phyloP scores from a whole-genome alignment of 495 filamentous ascomycete genomes.

The Sordaria brevicollis region DNA sequence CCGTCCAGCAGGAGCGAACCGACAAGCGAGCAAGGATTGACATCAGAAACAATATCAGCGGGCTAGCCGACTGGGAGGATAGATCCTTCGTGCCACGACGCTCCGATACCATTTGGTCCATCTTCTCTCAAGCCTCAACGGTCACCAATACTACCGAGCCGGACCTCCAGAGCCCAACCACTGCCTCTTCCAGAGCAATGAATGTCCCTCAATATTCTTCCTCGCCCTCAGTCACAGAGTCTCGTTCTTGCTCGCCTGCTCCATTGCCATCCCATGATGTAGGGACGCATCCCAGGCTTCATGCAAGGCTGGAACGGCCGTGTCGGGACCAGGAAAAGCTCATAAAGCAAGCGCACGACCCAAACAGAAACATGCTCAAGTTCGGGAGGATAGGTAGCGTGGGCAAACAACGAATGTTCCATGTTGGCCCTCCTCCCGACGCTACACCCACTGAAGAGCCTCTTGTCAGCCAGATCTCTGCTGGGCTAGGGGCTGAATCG shows the following conservation, averaged over 20 bases:
- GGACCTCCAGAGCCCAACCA: background rate
- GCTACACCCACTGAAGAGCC: background rate
- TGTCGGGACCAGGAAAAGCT: background rate
- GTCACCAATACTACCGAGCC: conserved; percentile 14
- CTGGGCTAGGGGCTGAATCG: background rate
- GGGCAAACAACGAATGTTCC: background rate
- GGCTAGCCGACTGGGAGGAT: background rate
- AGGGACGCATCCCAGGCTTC: background rate
- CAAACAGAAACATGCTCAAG: background rate
- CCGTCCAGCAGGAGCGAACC: background rate
- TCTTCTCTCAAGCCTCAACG: conserved; percentile 3
- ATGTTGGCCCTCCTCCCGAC: background rate
- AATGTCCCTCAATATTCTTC: background rate
- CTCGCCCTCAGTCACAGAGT: background rate
- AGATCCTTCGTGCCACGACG: background rate
- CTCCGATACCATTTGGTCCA: conserved; percentile 8
- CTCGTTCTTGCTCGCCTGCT: background rate
- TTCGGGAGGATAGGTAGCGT: background rate
- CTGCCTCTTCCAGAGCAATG: background rate
- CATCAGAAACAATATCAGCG: background rate
- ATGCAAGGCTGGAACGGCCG: background rate
- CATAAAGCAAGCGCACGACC: background rate
- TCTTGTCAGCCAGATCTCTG: background rate
- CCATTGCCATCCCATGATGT: background rate
- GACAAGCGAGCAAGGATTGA: background rate